These are phyloP conservation scores for Pelargonium cotyledonis DNA, from an alignment of 441 rosid genomes.

Conservation along the genomic window DNA sequence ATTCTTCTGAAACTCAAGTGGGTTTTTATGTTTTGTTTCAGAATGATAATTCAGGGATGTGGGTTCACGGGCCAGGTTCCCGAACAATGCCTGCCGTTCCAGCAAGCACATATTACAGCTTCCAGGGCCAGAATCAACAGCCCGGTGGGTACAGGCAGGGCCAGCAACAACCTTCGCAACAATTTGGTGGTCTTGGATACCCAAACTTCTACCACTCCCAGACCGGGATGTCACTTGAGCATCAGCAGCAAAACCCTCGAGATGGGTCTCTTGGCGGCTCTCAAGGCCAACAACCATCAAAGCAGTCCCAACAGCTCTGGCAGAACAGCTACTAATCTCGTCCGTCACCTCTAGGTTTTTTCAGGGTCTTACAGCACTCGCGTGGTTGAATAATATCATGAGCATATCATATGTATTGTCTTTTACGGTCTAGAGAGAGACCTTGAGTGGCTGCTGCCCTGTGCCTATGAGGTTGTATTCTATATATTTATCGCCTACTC, in stretches of 20 bases:
- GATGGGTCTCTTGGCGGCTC: constrained; percentile 69
- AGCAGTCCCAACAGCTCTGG: constrained; percentile 89
- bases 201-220: constrained; percentile 67
- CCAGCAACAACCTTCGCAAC: constrained; percentile 80
- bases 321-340: constrained; percentile 72
- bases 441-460: constrained; percentile 39
- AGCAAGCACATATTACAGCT: constrained; percentile 69
- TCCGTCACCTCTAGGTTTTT: constrained; percentile 40
- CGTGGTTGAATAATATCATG: constrained; percentile 19
- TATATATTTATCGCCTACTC: constrained; percentile 29
- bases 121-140: constrained; percentile 90
- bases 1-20: neutral
- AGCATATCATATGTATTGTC: constrained; percentile 10
- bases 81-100: constrained; percentile 75
- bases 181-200: constrained; percentile 66
- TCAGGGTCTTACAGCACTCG: constrained; percentile 40
- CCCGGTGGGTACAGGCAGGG: constrained; percentile 73
- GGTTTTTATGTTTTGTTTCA: constrained; percentile 23
- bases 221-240: constrained; percentile 8
- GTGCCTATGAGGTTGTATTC: constrained; percentile 54
- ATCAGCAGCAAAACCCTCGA: constrained; percentile 77
- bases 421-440: constrained; percentile 24
- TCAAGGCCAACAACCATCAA: constrained; percentile 68
- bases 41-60: constrained; percentile 86
- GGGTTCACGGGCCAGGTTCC: constrained; percentile 83